These are phyloP conservation scores for Ogataea hybrid DNA, from an alignment of 1,139 yeast genomes.

Conservation along the genomic window DNA sequence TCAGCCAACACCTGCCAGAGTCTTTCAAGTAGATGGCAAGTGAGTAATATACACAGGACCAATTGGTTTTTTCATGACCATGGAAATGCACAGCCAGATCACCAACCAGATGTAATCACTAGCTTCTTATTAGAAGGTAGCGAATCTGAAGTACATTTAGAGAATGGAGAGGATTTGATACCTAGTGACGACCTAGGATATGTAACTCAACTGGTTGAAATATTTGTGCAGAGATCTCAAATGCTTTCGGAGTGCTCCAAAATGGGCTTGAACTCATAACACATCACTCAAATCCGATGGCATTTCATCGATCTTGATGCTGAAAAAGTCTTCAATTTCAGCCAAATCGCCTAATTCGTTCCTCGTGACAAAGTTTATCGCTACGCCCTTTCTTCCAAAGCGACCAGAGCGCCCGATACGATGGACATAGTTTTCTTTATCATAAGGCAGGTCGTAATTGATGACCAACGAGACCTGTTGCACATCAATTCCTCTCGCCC, in stretches of 20 bases:
- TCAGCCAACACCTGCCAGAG: background rate
- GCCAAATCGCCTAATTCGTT: slow-evolving; percentile 60
- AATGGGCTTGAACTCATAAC: slow-evolving; percentile 24
- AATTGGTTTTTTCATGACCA: slow-evolving; percentile 23
- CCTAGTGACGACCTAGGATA: slow-evolving; percentile 28
- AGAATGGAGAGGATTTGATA: slow-evolving; percentile 25
- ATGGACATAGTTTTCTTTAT: slow-evolving; percentile 87
- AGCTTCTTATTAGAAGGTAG: slow-evolving; percentile 23
- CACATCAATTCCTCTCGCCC: slow-evolving; percentile 98
- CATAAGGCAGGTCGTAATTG: slow-evolving; percentile 85
- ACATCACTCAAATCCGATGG: slow-evolving; percentile 69
- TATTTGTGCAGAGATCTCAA: slow-evolving; percentile 29
- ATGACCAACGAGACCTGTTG: slow-evolving; percentile 96
- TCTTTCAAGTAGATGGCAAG: slow-evolving; percentile 26
- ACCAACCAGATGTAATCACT: slow-evolving; percentile 1
- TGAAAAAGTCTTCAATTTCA: slow-evolving; percentile 76
- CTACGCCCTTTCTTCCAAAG: slow-evolving; percentile 95
- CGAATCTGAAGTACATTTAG: slow-evolving; percentile 22
- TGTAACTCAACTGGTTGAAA: slow-evolving; percentile 30
- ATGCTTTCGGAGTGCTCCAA: slow-evolving; percentile 3
- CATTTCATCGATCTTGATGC: slow-evolving; percentile 80
- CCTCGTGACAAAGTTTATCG: slow-evolving; percentile 79
- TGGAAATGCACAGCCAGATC: too few relatives aligned
- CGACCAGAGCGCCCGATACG: slow-evolving; percentile 95
- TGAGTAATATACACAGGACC: slow-evolving; percentile 8